Base-by-base conservation (phyloP, 768 basidiomycete genomes). In the Podaxis mareebaensis region DNA sequence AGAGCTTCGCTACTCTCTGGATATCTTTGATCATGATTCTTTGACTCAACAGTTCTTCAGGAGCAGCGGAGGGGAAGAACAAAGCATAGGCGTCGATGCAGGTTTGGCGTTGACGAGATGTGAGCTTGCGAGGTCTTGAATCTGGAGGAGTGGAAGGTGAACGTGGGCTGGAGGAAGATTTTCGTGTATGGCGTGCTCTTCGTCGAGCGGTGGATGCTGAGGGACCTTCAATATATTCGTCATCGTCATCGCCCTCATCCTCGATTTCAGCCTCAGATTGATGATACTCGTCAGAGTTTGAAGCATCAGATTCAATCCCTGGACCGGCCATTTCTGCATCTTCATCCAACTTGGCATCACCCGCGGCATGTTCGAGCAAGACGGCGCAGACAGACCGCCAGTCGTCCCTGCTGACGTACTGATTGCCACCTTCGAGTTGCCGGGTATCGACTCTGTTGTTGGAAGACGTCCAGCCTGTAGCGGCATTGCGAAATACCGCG, bases 351-450 rank as follows among this genome's bases (percentile, higher is more conserved):
- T 65, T 71, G 24, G 67, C 69, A 56, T 69, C 74, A 3, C 57
- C 70, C 12, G 52, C 70, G 6, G 72, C 75, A 3, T 75, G 76
- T 63, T 86, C 88, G 3, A 94, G 77, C 12, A 95, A 76, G 3
- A 89, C 89, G 10, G 88, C 86, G 70, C 92, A 94, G 3, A 95
- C 89, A 12, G 90, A 82, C 40, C 90, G 83, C 90, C 90, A 95
- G 70, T 93, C 92, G 30, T 86, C 85, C 54, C 80, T 77, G 66
- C 80, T 84, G 26, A 95, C 83, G 49, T 75, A 71, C 30, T 73
- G 72, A 13, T 72, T 76, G 36, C 67, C 69, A 5, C 63, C 61
- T 17, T 68, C 66, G 4, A 59, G 63, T 5, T 65, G 60, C 58
- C 11, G 64, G 56, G 13, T 67, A 67, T 24, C 65, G 57, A 33